A percentile compares a stretch with the other conserved stretches of the same genome.
Conservation (phyloP, 345 rosid genomes). For the Lumnitzera littorea region DNA sequence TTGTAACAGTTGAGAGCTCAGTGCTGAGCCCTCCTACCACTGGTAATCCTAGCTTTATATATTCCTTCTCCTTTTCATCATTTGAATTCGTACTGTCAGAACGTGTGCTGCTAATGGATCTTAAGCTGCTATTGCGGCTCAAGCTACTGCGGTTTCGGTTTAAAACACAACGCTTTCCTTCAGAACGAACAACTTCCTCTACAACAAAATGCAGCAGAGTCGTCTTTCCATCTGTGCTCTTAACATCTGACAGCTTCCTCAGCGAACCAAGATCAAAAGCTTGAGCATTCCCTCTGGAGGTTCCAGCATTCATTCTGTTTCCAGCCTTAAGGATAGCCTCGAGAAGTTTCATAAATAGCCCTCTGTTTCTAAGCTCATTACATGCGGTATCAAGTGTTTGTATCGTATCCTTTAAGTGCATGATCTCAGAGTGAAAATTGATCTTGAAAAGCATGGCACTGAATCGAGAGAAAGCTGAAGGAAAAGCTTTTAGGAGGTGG, state of each 20-base stretch:
- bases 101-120: constrained; percentile 16
- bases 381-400: constrained; percentile 56
- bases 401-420: constrained; percentile 32
- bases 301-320: constrained; percentile 89
- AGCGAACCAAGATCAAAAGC: constrained; percentile 75
- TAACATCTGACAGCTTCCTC: constrained; percentile 76
- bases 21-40: constrained; percentile 65
- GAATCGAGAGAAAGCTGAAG: constrained; percentile 58
- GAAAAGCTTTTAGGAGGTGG: constrained; percentile 59
- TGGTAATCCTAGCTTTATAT: constrained; percentile 59
- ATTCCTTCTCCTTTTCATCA: constrained; percentile 60
- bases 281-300: constrained; percentile 79
- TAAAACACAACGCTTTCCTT: constrained; percentile 67
- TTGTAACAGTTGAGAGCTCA: constrained; percentile 68
- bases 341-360: constrained; percentile 74
- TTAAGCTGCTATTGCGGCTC: constrained; percentile 25
- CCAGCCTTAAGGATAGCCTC: constrained; percentile 96
- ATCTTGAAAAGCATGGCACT: constrained; percentile 61
- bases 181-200: constrained; percentile 64
- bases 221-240: constrained; percentile 70
- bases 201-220: constrained; percentile 85
- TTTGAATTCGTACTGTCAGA: constrained; percentile 18
- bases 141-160: constrained; percentile 34
- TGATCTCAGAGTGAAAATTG: constrained; percentile 52
- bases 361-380: constrained; percentile 58